These are phyloP conservation scores for Hawksworthiomyces lignivorus DNA, from an alignment of 2,329 filamentous ascomycete genomes.

Conservation along the genomic window DNA sequence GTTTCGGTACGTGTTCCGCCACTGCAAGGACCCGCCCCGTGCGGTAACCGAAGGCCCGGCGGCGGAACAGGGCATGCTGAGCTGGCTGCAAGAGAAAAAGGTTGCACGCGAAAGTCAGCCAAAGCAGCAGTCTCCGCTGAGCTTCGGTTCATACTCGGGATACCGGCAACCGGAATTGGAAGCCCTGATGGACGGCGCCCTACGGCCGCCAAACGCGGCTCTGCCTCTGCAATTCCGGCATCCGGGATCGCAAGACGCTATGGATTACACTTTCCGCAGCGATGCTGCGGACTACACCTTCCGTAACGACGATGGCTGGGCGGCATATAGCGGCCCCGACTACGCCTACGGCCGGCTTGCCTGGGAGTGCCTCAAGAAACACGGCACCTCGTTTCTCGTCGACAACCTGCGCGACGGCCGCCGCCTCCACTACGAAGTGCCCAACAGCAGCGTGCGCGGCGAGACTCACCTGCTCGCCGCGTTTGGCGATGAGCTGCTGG, in stretches of 20 bases:
- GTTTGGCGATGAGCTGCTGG: slow-evolving; percentile 12
- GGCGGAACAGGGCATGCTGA: background rate
- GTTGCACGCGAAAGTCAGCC: background rate
- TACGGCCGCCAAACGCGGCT: too few relatives aligned
- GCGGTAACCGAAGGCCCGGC: background rate
- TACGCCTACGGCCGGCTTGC: slow-evolving; percentile 14
- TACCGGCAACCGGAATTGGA: background rate
- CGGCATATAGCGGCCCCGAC: background rate
- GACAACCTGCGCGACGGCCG: slow-evolving; percentile 11
- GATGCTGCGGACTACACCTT: background rate
- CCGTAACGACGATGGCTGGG: background rate
- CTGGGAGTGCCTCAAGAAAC: slow-evolving; percentile 8
- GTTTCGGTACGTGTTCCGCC: slow-evolving; percentile 9
- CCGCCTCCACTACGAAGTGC: background rate
- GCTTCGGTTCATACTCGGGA: too few relatives aligned
- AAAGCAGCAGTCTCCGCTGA: background rate
- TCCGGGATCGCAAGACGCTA: background rate
- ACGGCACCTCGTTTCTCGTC: slow-evolving; percentile 10
- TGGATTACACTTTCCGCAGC: background rate
- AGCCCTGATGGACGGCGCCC: background rate
- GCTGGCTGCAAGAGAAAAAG: background rate
- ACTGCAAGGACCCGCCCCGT: slow-evolving; percentile 3
- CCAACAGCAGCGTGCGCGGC: slow-evolving; percentile 6
- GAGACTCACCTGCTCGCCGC: slow-evolving; percentile 1
- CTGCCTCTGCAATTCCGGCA: too few relatives aligned